Evolutionary conservation across 2,329 filamentous ascomycete genomes (phyloP).

Genomic region (Xylariaceae sp.): DNA sequence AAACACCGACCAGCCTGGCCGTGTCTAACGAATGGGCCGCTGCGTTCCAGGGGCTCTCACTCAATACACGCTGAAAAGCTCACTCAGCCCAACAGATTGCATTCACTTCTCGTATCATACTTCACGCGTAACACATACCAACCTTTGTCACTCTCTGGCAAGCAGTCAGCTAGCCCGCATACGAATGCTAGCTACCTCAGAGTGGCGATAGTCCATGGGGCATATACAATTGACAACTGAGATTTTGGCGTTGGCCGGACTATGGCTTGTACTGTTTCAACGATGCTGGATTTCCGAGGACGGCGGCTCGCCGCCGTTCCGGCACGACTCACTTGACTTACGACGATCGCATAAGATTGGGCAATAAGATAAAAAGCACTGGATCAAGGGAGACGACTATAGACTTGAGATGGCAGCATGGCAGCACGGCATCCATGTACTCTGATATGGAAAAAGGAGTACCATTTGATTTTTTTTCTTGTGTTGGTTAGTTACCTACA

Average conservation of each 20-base stretch:
- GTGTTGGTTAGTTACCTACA: slow-evolving; percentile 13
- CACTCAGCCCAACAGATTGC: slow-evolving; percentile 9
- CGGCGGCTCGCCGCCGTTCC: slow-evolving; percentile 16
- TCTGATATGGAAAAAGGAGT: slow-evolving; percentile 25
- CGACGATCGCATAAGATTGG: slow-evolving; percentile 31
- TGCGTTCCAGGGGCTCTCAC: slow-evolving; percentile 67
- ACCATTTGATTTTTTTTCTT: slow-evolving; percentile 4
- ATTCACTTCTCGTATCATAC: slow-evolving; percentile 31
- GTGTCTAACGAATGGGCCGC: slow-evolving; percentile 57
- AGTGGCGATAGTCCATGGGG: slow-evolving; percentile 17
- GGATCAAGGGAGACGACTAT: slow-evolving; percentile 26
- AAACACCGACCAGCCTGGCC: slow-evolving; percentile 32
- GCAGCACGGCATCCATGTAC: slow-evolving; percentile 30
- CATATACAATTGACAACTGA: slow-evolving; percentile 24
- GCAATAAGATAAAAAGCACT: slow-evolving; percentile 30
- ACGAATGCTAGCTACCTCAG: slow-evolving; percentile 3
- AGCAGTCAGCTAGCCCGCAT: background rate
- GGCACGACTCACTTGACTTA: slow-evolving; percentile 29
- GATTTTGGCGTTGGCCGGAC: slow-evolving; percentile 26
- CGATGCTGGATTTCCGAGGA: slow-evolving; percentile 18
- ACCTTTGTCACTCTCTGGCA: background rate
- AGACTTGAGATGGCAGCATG: slow-evolving; percentile 27
- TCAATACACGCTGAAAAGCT: slow-evolving; percentile 55
- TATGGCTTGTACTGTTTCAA: slow-evolving; percentile 25
- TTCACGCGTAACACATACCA: slow-evolving; percentile 20